Conservation (phyloP, 129 eudicot genomes). For the Kitagawia praeruptora region DNA sequence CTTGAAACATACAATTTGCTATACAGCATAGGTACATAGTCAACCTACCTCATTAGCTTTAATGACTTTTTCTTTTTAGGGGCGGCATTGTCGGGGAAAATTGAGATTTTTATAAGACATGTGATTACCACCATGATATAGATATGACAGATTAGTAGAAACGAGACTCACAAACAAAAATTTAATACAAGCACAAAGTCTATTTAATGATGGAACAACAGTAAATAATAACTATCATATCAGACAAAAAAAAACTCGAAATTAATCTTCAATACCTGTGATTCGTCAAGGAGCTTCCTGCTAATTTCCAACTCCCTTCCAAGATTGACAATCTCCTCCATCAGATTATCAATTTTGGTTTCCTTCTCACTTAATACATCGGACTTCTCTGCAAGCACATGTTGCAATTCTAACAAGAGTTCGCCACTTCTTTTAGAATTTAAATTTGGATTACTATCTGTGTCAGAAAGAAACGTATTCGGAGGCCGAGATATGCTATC, state of each 20-base stretch:
- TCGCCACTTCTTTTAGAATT: slow-evolving; percentile 25
- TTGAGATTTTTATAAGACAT: background rate
- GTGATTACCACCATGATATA: background rate
- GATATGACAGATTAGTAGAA: background rate
- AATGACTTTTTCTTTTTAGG: background rate
- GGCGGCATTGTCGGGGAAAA: background rate
- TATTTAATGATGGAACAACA: background rate
- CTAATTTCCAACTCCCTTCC: slow-evolving; percentile 61
- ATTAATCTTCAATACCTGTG: slow-evolving; percentile 54
- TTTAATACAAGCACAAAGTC: background rate
- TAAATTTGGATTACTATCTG: slow-evolving; percentile 22
- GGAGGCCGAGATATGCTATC: slow-evolving; percentile 43
- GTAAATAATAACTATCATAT: background rate
- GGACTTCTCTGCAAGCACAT: slow-evolving; percentile 44
- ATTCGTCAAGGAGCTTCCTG: slow-evolving; percentile 68
- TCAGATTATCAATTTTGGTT: slow-evolving; percentile 37
- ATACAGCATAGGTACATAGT: background rate
- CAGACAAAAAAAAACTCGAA: background rate
- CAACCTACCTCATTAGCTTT: background rate
- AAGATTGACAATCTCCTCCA: slow-evolving; percentile 55
- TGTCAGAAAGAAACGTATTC: slow-evolving; percentile 28
- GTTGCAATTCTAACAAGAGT: slow-evolving; percentile 54
- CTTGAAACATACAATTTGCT: background rate
- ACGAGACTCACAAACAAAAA: background rate
- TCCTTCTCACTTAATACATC: slow-evolving; percentile 43